Percentiles rank a stretch among this genome's conserved stretches.
These are phyloP conservation scores for Erigeron canadensis DNA, from an alignment of 129 eudicot species.

Conservation along the genomic window DNA sequence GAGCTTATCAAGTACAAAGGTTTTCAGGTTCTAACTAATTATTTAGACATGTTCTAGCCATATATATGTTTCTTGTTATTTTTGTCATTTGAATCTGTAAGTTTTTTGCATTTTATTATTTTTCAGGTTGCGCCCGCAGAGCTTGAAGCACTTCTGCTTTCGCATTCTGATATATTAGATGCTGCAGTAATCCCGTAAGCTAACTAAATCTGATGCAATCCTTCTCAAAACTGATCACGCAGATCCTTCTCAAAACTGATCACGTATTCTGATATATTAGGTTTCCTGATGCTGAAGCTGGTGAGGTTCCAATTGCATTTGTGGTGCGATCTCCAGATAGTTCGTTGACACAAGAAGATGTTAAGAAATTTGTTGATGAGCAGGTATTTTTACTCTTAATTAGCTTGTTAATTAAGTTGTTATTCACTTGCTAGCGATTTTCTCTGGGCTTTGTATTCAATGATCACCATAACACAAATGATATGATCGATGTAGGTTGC, in stretches of 20 bases:
- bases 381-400: slow-evolving; percentile 55
- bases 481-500: slow-evolving; percentile 72
- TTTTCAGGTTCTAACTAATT: too few species aligned
- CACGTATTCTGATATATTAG: slow-evolving; percentile 23
- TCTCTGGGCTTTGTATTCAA: too few species aligned
- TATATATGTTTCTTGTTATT: too few species aligned
- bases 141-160: slow-evolving; percentile 81
- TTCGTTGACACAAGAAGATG: slow-evolving; percentile 63
- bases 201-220: background rate
- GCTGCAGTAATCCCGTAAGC: slow-evolving; percentile 96
- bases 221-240: background rate
- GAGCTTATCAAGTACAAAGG: slow-evolving; percentile 96
- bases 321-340: slow-evolving; percentile 75
- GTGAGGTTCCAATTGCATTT: slow-evolving; percentile 82
- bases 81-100: too few species aligned
- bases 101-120: too few species aligned
- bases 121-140: slow-evolving; percentile 95
- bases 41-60: slow-evolving; percentile 20
- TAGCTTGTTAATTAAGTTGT: too few species aligned
- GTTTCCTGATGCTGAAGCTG: slow-evolving; percentile 93
- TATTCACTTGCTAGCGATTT: too few species aligned
- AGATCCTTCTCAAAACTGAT: background rate
- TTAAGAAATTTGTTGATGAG: slow-evolving; percentile 66
- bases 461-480: background rate
- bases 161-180: slow-evolving; percentile 80